phyloP scores from a whole-genome alignment of 768 basidiomycete genomes.

The Chiua virens region DNA sequence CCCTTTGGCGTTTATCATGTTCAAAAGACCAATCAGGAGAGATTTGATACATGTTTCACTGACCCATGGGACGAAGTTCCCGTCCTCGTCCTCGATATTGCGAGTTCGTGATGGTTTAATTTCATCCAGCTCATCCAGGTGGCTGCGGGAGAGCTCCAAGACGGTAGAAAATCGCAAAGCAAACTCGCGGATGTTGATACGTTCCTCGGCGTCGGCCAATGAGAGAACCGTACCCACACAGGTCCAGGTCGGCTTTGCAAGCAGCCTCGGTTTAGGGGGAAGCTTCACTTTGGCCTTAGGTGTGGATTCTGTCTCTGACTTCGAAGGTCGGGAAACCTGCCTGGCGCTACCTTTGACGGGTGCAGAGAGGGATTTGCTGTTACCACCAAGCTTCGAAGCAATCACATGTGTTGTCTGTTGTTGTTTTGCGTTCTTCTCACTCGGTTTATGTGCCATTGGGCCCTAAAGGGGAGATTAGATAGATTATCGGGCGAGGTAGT shows the following conservation, averaged over 20 bases:
- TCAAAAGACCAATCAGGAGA: conserved; percentile 61
- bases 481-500: not conserved
- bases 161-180: conserved; percentile 58
- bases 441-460: conserved; percentile 26
- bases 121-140: conserved; percentile 65
- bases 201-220: conserved; percentile 50
- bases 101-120: conserved; percentile 38
- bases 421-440: conserved; percentile 18
- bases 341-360: conserved; percentile 9
- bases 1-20: conserved; percentile 46
- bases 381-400: conserved; percentile 2
- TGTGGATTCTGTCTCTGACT: conserved; percentile 14
- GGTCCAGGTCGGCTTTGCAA: conserved; percentile 55
- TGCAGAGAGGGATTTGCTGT: conserved; percentile 8
- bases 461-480: conserved; percentile 22
- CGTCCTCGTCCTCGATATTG: conserved; percentile 38
- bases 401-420: conserved; percentile 2
- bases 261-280: conserved; percentile 35
- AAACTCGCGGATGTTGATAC: conserved; percentile 77
- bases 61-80: conserved; percentile 52
- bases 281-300: conserved; percentile 28
- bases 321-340: conserved; percentile 6
- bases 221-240: conserved; percentile 43
- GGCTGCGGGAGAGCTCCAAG: conserved; percentile 48
- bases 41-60: conserved; percentile 65